phyloP scores from a whole-genome alignment of 1,284 basidiomycete genomes.

The Microbotryum scabiosae region DNA sequence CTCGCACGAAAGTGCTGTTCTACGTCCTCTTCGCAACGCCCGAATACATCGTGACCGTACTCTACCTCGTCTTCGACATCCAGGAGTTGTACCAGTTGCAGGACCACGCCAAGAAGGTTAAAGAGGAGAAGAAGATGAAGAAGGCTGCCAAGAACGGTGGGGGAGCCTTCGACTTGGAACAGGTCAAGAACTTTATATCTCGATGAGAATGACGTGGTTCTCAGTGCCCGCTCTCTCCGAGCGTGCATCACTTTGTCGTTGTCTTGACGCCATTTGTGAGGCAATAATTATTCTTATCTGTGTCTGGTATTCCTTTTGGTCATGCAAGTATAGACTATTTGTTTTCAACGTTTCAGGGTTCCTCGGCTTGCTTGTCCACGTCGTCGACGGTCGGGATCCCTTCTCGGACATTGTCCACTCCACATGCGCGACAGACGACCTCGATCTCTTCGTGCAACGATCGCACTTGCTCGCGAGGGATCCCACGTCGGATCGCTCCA shows the following conservation, averaged over 20 bases:
- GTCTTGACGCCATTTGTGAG: no score
- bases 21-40: conserved; percentile 13
- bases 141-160: background rate
- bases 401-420: conserved; percentile 1
- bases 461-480: conserved; percentile 20
- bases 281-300: no score
- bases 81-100: conserved; percentile 4
- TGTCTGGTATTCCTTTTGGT: no score
- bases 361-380: conserved; percentile 12
- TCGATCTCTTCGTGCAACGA: conserved; percentile 15
- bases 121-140: conserved; percentile 6
- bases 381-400: conserved; percentile 15
- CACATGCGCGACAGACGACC: conserved; percentile 13
- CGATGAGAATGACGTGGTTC: no score
- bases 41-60: conserved; percentile 2
- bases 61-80: conserved; percentile 7
- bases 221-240: no score
- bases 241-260: no score
- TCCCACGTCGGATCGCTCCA: conserved; percentile 19
- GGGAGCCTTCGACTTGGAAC: no score
- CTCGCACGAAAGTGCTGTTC: conserved; percentile 15
- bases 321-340: background rate
- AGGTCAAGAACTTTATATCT: no score
- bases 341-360: background rate
- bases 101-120: conserved; percentile 5